Conservation (phyloP, 805 yeast species). For the Clavispora fructus region DNA sequence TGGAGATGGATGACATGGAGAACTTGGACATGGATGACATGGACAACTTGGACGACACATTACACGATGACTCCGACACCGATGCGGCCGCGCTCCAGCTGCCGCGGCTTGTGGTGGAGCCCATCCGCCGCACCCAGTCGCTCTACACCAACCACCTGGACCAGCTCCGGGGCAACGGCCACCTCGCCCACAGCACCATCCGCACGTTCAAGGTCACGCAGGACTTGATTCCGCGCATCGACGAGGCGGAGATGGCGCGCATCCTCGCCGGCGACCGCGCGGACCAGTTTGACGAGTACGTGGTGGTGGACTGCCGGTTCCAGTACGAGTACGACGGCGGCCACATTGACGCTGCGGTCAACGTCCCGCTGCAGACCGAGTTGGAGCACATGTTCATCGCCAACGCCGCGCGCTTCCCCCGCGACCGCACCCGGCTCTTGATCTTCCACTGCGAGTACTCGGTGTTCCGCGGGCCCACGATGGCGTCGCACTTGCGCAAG, state of each 20-base stretch:
- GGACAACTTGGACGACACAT: slow-evolving; percentile 12
- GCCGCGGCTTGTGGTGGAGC: slow-evolving; percentile 1
- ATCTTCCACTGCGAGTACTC: slow-evolving; percentile 95
- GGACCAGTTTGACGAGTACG: slow-evolving; percentile 48
- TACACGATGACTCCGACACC: background rate
- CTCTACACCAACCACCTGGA: slow-evolving; percentile 45
- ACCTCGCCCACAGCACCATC: slow-evolving; percentile 24
- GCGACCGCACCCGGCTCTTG: slow-evolving; percentile 41
- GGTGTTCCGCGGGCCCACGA: slow-evolving; percentile 86
- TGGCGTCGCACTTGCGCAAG: slow-evolving; percentile 82
- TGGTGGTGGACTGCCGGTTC: slow-evolving; percentile 84
- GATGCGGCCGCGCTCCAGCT: background rate
- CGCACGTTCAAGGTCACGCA: slow-evolving; percentile 29
- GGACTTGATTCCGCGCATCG: slow-evolving; percentile 69
- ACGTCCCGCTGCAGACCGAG: slow-evolving; percentile 64
- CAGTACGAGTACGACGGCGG: slow-evolving; percentile 92
- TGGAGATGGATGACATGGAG: background rate
- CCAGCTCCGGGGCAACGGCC: slow-evolving; percentile 23
- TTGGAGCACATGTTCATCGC: slow-evolving; percentile 52
- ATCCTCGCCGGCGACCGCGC: slow-evolving; percentile 50
- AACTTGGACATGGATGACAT: slow-evolving; percentile 18
- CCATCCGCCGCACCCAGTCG: slow-evolving; percentile 59
- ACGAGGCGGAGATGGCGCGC: slow-evolving; percentile 50
- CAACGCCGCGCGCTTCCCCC: slow-evolving; percentile 13
- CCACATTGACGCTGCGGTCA: slow-evolving; percentile 79